phyloP scores from a whole-genome alignment of 176 grass and related monocot genomes.

The Microstegium vimineum region DNA sequence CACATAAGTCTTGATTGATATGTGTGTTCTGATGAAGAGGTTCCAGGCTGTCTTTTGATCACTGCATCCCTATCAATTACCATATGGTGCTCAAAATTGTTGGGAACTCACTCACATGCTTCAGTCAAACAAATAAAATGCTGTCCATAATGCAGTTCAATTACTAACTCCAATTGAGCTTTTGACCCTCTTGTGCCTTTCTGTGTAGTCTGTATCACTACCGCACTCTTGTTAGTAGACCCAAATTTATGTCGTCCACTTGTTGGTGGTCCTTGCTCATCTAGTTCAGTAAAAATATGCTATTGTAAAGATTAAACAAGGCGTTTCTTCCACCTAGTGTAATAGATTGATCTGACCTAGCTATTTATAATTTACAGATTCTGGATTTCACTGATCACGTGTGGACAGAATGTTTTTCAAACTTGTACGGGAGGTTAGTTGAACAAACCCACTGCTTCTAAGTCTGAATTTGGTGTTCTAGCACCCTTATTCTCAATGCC shows the following conservation, averaged over 20 bases:
- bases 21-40: neutral
- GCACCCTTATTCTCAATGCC: slow-evolving; percentile 25
- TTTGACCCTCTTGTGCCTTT: neutral
- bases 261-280: slow-evolving; percentile 14
- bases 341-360: slow-evolving; percentile 18
- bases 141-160: neutral
- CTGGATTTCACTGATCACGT: slow-evolving; percentile 96
- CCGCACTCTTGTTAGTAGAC: neutral
- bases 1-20: slow-evolving; percentile 1
- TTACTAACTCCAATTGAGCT: neutral
- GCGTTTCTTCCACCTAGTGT: neutral
- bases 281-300: slow-evolving; percentile 8
- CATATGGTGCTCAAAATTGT: neutral
- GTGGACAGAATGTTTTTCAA: slow-evolving; percentile 94
- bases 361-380: slow-evolving; percentile 55
- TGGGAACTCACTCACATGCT: neutral
- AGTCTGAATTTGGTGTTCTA: slow-evolving; percentile 15
- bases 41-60: slow-evolving; percentile 1
- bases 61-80: neutral
- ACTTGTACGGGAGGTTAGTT: slow-evolving; percentile 69
- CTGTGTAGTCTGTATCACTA: neutral
- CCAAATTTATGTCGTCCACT: neutral
- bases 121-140: neutral
- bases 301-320: neutral
- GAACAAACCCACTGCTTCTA: slow-evolving; percentile 11